Evolutionary conservation across 139 green algal species (phyloP).

Genomic region (Tetratostichococcus sp.): DNA sequence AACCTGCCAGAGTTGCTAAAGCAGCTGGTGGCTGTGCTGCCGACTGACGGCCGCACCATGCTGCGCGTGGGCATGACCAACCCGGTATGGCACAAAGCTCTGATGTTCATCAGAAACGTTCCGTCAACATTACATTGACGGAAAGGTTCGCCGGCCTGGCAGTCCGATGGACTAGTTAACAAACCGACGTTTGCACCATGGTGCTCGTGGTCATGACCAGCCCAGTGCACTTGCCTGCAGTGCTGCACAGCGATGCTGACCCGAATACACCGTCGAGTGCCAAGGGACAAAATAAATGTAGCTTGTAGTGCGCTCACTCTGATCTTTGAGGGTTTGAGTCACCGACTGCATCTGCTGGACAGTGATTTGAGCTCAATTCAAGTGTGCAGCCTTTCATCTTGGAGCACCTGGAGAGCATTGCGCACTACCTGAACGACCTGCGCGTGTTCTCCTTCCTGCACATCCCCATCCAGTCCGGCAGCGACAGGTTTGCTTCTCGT

Average conservation of each 20-base stretch:
- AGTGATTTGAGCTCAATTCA: too few species aligned
- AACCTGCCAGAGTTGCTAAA: constrained; percentile 65
- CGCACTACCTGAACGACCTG: constrained; percentile 52
- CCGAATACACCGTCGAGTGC: too few species aligned
- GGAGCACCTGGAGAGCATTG: constrained; percentile 70
- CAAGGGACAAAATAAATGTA: too few species aligned
- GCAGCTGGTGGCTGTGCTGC: constrained; percentile 61
- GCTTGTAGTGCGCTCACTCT: too few species aligned
- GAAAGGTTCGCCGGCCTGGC: too few species aligned
- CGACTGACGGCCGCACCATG: constrained; percentile 58
- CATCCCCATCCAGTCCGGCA: constrained; percentile 84
- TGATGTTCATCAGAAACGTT: too few species aligned
- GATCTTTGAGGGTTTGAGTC: too few species aligned
- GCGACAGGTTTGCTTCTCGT: constrained; percentile 27
- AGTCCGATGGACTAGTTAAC: too few species aligned
- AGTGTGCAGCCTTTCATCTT: constrained; percentile 77
- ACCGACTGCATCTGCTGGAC: too few species aligned
- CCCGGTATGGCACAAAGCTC: constrained; percentile 28
- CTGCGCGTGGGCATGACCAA: constrained; percentile 94
- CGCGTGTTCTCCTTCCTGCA: constrained; percentile 87
- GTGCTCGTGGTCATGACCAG: constrained; percentile 93
- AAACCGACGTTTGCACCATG: constrained; percentile 58
- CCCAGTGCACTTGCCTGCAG: too few species aligned
- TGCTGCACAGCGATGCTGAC: too few species aligned
- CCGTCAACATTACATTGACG: too few species aligned